Percentiles rank a stretch among this genome's conserved stretches.
Conservation (phyloP, 805 yeast species). For the Candida verbasci region DNA sequence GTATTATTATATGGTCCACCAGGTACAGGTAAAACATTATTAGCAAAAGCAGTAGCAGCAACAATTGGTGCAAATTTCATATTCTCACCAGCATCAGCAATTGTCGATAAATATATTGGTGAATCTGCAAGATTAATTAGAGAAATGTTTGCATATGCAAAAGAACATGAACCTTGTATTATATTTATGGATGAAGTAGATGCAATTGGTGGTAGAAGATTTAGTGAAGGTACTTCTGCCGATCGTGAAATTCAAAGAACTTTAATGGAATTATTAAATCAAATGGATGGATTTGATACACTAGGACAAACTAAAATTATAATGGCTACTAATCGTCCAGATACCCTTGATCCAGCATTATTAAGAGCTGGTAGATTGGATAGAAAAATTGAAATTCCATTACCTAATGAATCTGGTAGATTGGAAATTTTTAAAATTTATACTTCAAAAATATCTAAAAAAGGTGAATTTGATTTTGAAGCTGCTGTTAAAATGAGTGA, state of each 20-base stretch:
- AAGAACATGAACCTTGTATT: slow-evolving; percentile 96
- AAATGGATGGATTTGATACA: slow-evolving; percentile 98
- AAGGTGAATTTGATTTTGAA: slow-evolving; percentile 95
- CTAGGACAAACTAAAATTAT: slow-evolving; percentile 95
- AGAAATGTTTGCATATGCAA: slow-evolving; percentile 97
- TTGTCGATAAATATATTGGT: slow-evolving; percentile 96
- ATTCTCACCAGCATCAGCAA: slow-evolving; percentile 97
- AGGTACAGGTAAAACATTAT: slow-evolving; percentile 94
- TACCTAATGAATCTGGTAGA: slow-evolving; percentile 95
- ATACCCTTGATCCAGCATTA: slow-evolving; percentile 94
- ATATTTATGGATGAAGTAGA: slow-evolving; percentile 98
- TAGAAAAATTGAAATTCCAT: slow-evolving; percentile 90
- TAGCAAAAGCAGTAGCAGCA: slow-evolving; percentile 98
- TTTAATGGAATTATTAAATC: slow-evolving; percentile 91
- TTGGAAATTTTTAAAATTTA: slow-evolving; percentile 93
- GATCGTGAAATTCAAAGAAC: slow-evolving; percentile 99
- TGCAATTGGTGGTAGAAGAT: slow-evolving; percentile 98
- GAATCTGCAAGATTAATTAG: slow-evolving; percentile 94
- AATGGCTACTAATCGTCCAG: slow-evolving; percentile 99
- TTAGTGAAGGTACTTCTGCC: slow-evolving; percentile 96
- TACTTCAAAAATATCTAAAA: slow-evolving; percentile 75
- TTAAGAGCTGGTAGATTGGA: slow-evolving; percentile 97
- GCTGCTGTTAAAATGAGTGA: slow-evolving; percentile 98
- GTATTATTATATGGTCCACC: slow-evolving; percentile 97
- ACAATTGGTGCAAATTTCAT: slow-evolving; percentile 97